Evolutionary conservation across 1,284 basidiomycete genomes (phyloP), one percentile per base, ranked within the genome.

Genomic region (Sporisorium sorghi): DNA sequence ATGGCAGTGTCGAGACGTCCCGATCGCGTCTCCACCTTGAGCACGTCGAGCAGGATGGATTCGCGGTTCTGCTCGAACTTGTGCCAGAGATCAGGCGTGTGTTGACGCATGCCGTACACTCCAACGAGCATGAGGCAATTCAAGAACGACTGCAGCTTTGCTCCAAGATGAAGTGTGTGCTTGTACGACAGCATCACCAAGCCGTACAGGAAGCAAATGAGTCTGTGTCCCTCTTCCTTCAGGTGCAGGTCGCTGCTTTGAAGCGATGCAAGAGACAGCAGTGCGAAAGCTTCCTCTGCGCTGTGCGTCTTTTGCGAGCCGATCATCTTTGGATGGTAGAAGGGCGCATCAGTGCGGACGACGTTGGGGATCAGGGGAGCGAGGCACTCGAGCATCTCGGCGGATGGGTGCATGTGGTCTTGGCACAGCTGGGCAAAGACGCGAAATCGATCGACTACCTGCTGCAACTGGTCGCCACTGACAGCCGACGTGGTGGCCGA

Each of bases 311-410:
- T 65, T 17, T 61, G 57, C 32, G 61, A 58, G n/a, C 53, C 55
- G 23, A 69, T 40, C 71, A 69, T 65, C 55, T 58, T 55, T 0
- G 66, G 61, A 48, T 73, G 66, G 42, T 58, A 69, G 48, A 69
- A 42, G 2, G 66, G 71, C 19, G 53, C 58, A 17, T 58, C 55
- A 7, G 47, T 24, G 2, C 42, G 48, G 15, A 64, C 59, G 28
- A 60, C 49, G 37, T 58, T 53, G 24, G 70, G 60, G 2, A 73
- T 35, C 15, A 63, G 33, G 6, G 58, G 47, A 17, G 40, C 39
- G n/a, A 68, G 65, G 5, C 24, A 40, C 10, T 62, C 48, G 35
- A 73, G 59, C 56, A 68, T 55, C 15, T 47, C 57, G 23, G 64
- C 23, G 4, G 58, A 62, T 32, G 70, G 70, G 23, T 64, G 64